Base-by-base conservation (phyloP, 2,329 filamentous ascomycete genomes). In the Fusarium sp. region DNA sequence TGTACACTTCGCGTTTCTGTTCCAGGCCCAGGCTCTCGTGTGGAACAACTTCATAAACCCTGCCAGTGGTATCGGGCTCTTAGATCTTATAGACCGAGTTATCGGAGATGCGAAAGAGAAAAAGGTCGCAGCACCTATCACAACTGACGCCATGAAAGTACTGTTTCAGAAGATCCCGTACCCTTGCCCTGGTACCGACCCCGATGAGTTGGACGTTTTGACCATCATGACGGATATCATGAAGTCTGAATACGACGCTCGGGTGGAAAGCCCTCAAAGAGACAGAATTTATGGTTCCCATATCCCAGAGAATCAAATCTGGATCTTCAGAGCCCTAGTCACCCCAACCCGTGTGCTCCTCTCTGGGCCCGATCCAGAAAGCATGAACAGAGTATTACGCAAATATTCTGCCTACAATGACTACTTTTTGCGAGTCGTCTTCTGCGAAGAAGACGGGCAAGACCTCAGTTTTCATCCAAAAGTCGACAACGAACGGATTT, bases 401-500 rank as follows among this genome's bases (percentile, higher is more conserved):
- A 87, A 87, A 65, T 92, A 89, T 65, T 76, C 83, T 1, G 71
- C 84, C 0, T 81, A 88, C 56, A 84, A 84, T 3, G 86, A 91
- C 45, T 83, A 85, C 68, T 94, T 94, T 68, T 73, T 92, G 1
- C 85, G 92, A 1, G 90, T 94, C 0, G 84, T 88, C 8, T 94
- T 96, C 70, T 84, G 84, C 30, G 92, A 96, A 46, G 92, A 96
- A 74, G 86, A 92, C 71, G 90, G 90, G 0, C 82, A 88, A 23
- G 84, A 86, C 19, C 74, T 96, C 0, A 82, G 80, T 19, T 89
- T 87, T 74, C 89, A 88, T 58, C 75, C 84, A 2, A 80, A 77
- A 7, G 75, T 85, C 1, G 76, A 76, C 22, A 78, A 81, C 56
- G 81, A 86, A 0, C 43, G 67, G 1, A 82, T 93, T 10, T 85